Percentiles rank a stretch among this genome's conserved stretches.
These are phyloP conservation scores for Saposhnikovia divaricata DNA, from an alignment of 129 eudicot species.

Conservation along the genomic window DNA sequence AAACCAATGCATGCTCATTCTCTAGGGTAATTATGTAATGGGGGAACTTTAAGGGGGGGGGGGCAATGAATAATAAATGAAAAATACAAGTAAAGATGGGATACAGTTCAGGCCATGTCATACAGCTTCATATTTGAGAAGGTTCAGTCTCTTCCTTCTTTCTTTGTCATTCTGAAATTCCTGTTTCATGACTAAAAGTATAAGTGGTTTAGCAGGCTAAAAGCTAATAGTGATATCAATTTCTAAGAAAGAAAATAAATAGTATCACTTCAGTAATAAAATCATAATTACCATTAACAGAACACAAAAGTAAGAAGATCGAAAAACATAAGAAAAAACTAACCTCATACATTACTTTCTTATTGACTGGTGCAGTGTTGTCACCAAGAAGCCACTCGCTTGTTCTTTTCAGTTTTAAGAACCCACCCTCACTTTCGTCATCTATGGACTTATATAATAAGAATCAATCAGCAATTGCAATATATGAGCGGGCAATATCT, in stretches of 20 bases:
- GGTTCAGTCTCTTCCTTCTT: slow-evolving; percentile 66
- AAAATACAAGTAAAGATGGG: neutral
- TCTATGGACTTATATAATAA: slow-evolving; percentile 24
- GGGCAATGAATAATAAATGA: neutral
- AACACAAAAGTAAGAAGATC: neutral
- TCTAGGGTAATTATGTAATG: neutral
- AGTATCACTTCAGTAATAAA: neutral
- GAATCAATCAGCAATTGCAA: neutral
- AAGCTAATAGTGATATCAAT: neutral
- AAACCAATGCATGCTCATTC: neutral
- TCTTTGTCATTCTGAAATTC: slow-evolving; percentile 58
- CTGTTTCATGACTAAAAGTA: slow-evolving; percentile 22
- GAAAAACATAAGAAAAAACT: slow-evolving; percentile 5
- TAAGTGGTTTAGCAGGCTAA: neutral
- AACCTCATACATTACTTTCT: slow-evolving; percentile 62
- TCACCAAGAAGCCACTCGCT: slow-evolving; percentile 78
- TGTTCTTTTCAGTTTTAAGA: slow-evolving; percentile 62
- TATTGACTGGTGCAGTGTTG: slow-evolving; percentile 59
- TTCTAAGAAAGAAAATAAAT: neutral
- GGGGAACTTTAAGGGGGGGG: neutral
- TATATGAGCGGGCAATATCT: neutral
- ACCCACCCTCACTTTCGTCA: slow-evolving; percentile 66
- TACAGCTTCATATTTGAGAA: slow-evolving; percentile 91
- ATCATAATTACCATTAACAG: neutral
- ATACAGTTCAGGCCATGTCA: slow-evolving; percentile 18